phyloP scores from a whole-genome alignment of 331 rosid species.

The Acacia concinna region DNA sequence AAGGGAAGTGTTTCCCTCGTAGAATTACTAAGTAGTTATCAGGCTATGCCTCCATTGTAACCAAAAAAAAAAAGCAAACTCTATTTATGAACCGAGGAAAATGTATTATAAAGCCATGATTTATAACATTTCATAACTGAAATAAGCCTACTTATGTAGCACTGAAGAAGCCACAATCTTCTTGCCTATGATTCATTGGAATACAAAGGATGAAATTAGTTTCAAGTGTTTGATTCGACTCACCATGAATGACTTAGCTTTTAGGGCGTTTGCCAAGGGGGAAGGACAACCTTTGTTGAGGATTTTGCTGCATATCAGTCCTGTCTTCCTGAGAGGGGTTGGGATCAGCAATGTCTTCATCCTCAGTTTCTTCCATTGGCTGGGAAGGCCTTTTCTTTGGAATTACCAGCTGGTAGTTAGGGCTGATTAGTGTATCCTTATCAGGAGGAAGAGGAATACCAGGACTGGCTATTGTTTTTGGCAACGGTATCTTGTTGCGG shows the following conservation, averaged over 20 bases:
- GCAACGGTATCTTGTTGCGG: conserved; percentile 77
- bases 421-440: conserved; percentile 75
- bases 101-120: not conserved
- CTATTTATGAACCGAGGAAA: no score
- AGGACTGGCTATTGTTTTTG: conserved; percentile 67
- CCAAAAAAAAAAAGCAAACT: no score
- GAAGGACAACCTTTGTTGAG: conserved; percentile 45
- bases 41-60: no score
- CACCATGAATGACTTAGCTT: conserved; percentile 14
- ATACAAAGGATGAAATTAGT: not conserved
- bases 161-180: not conserved
- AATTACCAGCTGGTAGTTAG: conserved; percentile 74
- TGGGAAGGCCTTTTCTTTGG: conserved; percentile 68
- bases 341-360: conserved; percentile 58
- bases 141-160: not conserved
- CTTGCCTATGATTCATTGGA: not conserved
- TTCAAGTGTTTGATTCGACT: not conserved
- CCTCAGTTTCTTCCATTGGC: conserved; percentile 72
- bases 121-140: not conserved
- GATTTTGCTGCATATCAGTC: conserved; percentile 51
- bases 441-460: conserved; percentile 79
- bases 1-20: no score
- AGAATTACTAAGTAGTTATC: no score
- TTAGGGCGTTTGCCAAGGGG: conserved; percentile 55
- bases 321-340: conserved; percentile 59